These are phyloP conservation scores for Colletotrichum noveboracense DNA, from an alignment of 2,329 filamentous ascomycete genomes.

Conservation along the genomic window DNA sequence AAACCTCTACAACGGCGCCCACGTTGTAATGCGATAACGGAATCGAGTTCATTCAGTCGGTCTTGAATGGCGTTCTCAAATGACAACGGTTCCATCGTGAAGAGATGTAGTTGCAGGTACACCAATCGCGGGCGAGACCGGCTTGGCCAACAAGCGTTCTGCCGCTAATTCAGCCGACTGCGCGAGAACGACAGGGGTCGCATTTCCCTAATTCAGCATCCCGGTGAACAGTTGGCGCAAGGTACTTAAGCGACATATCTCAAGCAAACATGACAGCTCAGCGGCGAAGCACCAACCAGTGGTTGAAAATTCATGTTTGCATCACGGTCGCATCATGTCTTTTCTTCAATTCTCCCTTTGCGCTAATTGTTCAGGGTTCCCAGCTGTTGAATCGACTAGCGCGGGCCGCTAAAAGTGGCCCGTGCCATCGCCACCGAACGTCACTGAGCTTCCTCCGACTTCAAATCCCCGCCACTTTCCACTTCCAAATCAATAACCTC, in stretches of 20 bases:
- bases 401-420: background rate
- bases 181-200: background rate
- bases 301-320: background rate
- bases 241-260: background rate
- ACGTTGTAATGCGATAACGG: background rate
- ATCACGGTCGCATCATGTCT: background rate
- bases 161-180: background rate
- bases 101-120: background rate
- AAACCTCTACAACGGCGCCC: too few species aligned
- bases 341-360: background rate
- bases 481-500: background rate
- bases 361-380: background rate
- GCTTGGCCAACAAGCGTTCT: background rate
- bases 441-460: background rate
- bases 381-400: background rate
- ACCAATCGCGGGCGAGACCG: background rate
- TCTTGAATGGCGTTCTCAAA: background rate
- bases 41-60: background rate
- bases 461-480: background rate
- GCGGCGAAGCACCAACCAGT: background rate
- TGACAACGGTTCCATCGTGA: background rate
- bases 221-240: rapidly evolving
- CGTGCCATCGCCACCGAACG: background rate
- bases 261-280: background rate
- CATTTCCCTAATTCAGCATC: background rate